These are phyloP conservation scores for Babesia bigemina DNA, from an alignment of 169 alveolate species.

Conservation along the genomic window DNA sequence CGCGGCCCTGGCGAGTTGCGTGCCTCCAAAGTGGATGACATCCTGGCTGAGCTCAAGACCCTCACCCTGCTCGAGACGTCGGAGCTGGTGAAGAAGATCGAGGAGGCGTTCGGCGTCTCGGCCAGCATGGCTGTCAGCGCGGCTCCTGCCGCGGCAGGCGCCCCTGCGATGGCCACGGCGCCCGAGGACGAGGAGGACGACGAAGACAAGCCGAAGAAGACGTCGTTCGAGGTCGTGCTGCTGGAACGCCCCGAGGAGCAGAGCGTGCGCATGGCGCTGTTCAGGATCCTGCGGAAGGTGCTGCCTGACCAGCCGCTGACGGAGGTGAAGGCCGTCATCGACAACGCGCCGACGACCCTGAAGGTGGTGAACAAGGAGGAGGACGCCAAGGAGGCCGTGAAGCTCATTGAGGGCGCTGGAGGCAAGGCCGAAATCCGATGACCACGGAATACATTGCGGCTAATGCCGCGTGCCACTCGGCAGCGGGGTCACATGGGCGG, in stretches of 20 bases:
- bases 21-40: constrained; percentile 69
- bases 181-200: constrained; percentile 73
- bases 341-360: constrained; percentile 72
- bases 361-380: constrained; percentile 59
- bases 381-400: constrained; percentile 64
- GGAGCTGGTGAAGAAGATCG: constrained; percentile 78
- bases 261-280: constrained; percentile 61
- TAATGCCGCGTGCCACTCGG: neutral
- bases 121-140: constrained; percentile 56
- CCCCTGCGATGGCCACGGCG: constrained; percentile 47
- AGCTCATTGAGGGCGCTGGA: constrained; percentile 46
- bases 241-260: constrained; percentile 59
- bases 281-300: constrained; percentile 66
- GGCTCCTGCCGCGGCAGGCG: constrained; percentile 42
- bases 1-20: neutral
- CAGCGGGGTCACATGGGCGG: neutral
- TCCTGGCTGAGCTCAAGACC: constrained; percentile 69
- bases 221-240: constrained; percentile 69
- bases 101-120: constrained; percentile 76
- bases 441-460: no score
- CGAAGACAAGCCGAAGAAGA: constrained; percentile 49
- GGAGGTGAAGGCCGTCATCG: constrained; percentile 75
- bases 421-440: constrained; percentile 23
- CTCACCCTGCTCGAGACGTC: constrained; percentile 78
- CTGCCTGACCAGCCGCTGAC: constrained; percentile 64